Base-by-base conservation (phyloP, 116 monocot species). In the Phalaenopsis hybrid region DNA sequence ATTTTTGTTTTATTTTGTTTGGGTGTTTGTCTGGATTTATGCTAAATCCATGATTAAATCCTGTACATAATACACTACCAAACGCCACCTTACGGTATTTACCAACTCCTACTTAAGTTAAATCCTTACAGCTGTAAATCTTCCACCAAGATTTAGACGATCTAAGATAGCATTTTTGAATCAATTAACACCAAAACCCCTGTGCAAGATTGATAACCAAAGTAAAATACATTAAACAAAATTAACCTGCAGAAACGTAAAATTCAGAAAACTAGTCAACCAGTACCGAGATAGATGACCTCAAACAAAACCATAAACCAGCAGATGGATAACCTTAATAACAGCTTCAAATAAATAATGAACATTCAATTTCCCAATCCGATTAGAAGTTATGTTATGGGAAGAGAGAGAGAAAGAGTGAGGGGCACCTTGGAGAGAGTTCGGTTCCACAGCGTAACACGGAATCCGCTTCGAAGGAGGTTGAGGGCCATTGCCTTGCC, bases 391-490 rank as follows among this genome's bases (percentile, higher is more conserved):
- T 13, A 70, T 37, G 70, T 5, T 23, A 10, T 0, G 11, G 18
- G 17, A 15, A 58, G 4, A 70, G 12, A 70, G 33, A 63, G n/a
- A 63, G n/a, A 63, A 8, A 70, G 70, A 70, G 70, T 69, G 49
- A 59, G 7, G 46, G 33, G 8, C 0, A 43, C 97, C 95, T 94
- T 98, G 63, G 97, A 83, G 76, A 80, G 83, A 8, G 97, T 98
- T 61, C 97, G 80, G 87, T 98, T 98, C 97, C 97, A 98, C 72
- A 98, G 91, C 5, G 95, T 98, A 80, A 98, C 93, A 21, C 80
- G 79, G 86, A 93, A 94, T 52, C 97, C 97, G 82, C 86, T 80
- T 44, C 86, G 87, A 57, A 98, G 88, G 77, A 98, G 94, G 75
- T 92, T 94, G 50, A 85, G 18, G 20, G 93, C 94, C 97, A 98